Evolutionary conservation across 2,329 filamentous ascomycete genomes (phyloP).

Genomic region (Phialocephala sp.): DNA sequence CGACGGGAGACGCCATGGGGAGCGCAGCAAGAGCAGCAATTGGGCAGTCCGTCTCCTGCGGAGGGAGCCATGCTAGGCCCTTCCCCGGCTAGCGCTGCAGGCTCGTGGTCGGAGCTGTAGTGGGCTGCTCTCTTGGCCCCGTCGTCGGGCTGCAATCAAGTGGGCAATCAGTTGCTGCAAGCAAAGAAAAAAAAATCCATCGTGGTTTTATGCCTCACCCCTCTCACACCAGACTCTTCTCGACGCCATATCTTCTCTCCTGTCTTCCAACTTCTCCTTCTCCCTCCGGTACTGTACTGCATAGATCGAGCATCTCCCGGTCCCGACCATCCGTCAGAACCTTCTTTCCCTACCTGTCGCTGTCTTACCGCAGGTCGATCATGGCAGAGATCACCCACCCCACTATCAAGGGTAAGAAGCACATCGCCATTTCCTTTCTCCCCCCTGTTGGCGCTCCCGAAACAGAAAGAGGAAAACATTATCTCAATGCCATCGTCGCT

Average conservation of each 20-base stretch:
- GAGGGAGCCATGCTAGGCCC: too few relatives aligned
- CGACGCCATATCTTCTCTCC: not conserved
- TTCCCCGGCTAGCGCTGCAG: not conserved
- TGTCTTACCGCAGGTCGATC: not conserved
- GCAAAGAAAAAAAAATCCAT: constrained; percentile 1
- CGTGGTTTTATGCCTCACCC: not conserved
- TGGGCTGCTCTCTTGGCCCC: not conserved
- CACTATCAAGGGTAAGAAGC: constrained; percentile 62
- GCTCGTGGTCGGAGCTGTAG: not conserved
- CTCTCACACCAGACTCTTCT: not conserved
- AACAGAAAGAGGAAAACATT: not conserved
- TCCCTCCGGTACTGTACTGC: not conserved
- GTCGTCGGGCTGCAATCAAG: not conserved
- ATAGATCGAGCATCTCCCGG: not conserved
- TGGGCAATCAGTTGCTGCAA: not conserved
- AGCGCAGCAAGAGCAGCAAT: not conserved
- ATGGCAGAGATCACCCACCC: constrained; percentile 62
- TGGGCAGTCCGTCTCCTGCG: not conserved
- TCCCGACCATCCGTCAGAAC: not conserved
- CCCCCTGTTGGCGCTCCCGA: not conserved
- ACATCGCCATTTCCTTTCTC: constrained; percentile 8
- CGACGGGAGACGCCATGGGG: not conserved
- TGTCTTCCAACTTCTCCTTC: not conserved
- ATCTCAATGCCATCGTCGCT: constrained; percentile 1
- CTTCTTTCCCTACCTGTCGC: constrained; percentile 7